These are phyloP conservation scores for Hyaloscypha variabilis DNA, from an alignment of 495 filamentous ascomycete genomes.

Conservation along the genomic window DNA sequence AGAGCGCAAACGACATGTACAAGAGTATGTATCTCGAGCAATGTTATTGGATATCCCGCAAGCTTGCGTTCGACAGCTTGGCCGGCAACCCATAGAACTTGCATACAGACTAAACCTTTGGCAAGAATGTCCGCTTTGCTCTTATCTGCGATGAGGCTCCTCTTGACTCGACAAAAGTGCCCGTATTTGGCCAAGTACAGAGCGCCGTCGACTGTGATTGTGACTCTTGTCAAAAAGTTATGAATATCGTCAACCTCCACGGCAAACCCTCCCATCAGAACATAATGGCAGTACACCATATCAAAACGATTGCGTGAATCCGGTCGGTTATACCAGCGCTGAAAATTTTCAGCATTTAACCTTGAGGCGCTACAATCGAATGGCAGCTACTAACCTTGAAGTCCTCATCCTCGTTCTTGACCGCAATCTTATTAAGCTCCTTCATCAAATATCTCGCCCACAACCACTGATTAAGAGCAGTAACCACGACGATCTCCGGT, in stretches of 20 bases:
- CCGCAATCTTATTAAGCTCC: neutral
- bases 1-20: conserved; percentile 20
- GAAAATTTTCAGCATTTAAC: neutral
- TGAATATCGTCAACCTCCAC: conserved; percentile 7
- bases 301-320: conserved; percentile 7
- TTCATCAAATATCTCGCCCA: neutral
- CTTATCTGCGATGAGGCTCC: conserved; percentile 14
- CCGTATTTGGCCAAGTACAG: conserved; percentile 9
- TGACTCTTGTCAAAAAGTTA: conserved; percentile 8
- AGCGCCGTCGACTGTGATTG: conserved; percentile 14
- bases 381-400: neutral
- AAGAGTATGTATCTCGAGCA: conserved; percentile 20
- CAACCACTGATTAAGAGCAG: conserved; percentile 31
- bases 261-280: conserved; percentile 26
- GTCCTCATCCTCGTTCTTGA: neutral
- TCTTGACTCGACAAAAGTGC: conserved; percentile 7
- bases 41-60: conserved; percentile 9
- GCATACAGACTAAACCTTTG: conserved; percentile 13
- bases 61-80: conserved; percentile 17
- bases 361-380: neutral
- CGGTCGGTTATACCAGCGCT: conserved; percentile 1
- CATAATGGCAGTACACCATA: conserved; percentile 21
- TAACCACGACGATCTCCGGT: conserved; percentile 37
- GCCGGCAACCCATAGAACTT: conserved; percentile 15
- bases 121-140: conserved; percentile 25